Conservation (phyloP, 2,329 filamentous ascomycete species). For the Neonectria faginata region DNA sequence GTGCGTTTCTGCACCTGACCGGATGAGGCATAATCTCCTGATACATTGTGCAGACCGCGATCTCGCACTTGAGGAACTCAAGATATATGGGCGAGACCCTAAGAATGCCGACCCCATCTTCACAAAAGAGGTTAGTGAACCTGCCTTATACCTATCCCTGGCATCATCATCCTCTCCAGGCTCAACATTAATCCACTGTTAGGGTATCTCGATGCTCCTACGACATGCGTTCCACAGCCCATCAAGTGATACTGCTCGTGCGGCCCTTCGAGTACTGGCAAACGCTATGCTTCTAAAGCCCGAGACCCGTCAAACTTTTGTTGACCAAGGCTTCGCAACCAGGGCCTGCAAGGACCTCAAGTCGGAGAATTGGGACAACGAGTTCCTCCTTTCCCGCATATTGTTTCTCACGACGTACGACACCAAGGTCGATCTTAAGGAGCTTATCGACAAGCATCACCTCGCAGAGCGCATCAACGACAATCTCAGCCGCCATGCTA, state of each 20-base stretch:
- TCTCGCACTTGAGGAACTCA: slow-evolving; percentile 74
- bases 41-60: slow-evolving; percentile 67
- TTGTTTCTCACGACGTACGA: slow-evolving; percentile 61
- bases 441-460: slow-evolving; percentile 57
- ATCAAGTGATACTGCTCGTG: slow-evolving; percentile 73
- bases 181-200: slow-evolving; percentile 23
- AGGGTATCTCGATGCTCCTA: slow-evolving; percentile 82
- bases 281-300: slow-evolving; percentile 75
- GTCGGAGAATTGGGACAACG: slow-evolving; percentile 81
- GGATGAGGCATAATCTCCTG: slow-evolving; percentile 22
- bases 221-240: slow-evolving; percentile 78
- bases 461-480: slow-evolving; percentile 70
- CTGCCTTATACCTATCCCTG: not conserved
- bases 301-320: slow-evolving; percentile 58
- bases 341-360: slow-evolving; percentile 79
- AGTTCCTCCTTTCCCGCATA: slow-evolving; percentile 75
- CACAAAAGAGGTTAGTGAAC: slow-evolving; percentile 72
- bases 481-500: slow-evolving; percentile 78
- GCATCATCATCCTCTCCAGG: slow-evolving; percentile 8
- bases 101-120: slow-evolving; percentile 84
- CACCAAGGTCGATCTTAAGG: slow-evolving; percentile 62
- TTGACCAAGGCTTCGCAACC: slow-evolving; percentile 62
- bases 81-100: slow-evolving; percentile 73
- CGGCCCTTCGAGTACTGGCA: slow-evolving; percentile 82
- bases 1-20: slow-evolving; percentile 53